phyloP scores from a whole-genome alignment of 179 eudicot species.

The Dionaea muscipula region DNA sequence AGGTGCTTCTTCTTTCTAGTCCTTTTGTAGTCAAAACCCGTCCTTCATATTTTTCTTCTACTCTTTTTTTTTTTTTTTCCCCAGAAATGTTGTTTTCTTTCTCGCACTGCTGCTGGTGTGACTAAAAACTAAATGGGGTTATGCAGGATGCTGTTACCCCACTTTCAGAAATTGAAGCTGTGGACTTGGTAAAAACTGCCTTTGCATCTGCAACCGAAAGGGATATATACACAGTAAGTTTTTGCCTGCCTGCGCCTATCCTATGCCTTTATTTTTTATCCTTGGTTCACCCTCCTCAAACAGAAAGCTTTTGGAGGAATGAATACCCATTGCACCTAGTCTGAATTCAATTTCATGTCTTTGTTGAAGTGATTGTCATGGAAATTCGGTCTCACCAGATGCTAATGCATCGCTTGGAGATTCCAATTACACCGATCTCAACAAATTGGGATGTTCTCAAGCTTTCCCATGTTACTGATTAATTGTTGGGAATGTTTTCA shows the following conservation, averaged over 20 bases:
- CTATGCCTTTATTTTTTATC: not conserved
- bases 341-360: no score
- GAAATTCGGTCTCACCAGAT: no score
- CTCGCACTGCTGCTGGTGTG: constrained; percentile 2
- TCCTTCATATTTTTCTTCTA: not conserved
- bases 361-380: no score
- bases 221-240: constrained; percentile 87
- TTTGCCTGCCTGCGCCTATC: constrained; percentile 1
- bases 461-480: no score
- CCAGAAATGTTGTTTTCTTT: not conserved
- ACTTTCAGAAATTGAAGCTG: constrained; percentile 77
- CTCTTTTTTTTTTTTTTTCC: not conserved
- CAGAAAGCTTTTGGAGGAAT: not conserved
- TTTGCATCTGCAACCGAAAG: constrained; percentile 95
- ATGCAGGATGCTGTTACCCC: constrained; percentile 92
- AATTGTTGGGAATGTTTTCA: no score
- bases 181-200: constrained; percentile 87
- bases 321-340: not conserved
- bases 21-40: not conserved
- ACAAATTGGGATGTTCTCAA: no score
- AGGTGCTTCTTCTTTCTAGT: constrained; percentile 27
- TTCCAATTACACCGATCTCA: no score
- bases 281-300: constrained; percentile 5
- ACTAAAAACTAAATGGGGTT: constrained; percentile 9
- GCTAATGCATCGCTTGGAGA: no score